These are phyloP conservation scores for Globisporangium emineosum DNA, from an alignment of 352 stramenopile genomes.

Conservation along the genomic window DNA sequence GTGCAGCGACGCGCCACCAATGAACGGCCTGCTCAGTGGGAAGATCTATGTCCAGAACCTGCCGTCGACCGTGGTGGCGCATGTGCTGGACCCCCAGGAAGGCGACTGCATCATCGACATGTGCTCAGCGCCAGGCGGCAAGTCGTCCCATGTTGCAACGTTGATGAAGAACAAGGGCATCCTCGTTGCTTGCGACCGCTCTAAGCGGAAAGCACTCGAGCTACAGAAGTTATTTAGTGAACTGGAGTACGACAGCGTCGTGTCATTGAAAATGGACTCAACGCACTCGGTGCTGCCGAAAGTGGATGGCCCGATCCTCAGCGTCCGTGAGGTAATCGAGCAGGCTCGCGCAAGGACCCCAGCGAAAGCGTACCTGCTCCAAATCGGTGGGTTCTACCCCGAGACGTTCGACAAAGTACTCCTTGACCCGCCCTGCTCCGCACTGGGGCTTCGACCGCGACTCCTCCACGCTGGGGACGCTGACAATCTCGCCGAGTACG, in stretches of 20 bases:
- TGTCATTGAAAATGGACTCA: slow-evolving; percentile 78
- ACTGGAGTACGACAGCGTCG: slow-evolving; percentile 53
- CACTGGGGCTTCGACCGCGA: slow-evolving; percentile 90
- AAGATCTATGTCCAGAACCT: slow-evolving; percentile 94
- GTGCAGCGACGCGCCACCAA: slow-evolving; percentile 80
- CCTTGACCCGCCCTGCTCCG: slow-evolving; percentile 91
- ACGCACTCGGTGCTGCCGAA: slow-evolving; percentile 81
- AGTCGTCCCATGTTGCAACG: slow-evolving; percentile 91
- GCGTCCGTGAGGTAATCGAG: slow-evolving; percentile 64
- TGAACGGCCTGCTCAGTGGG: slow-evolving; percentile 81
- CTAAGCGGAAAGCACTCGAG: slow-evolving; percentile 82
- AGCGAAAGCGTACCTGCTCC: slow-evolving; percentile 60
- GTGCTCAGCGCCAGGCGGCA: slow-evolving; percentile 92
- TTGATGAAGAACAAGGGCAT: slow-evolving; percentile 89
- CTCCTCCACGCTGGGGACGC: slow-evolving; percentile 79
- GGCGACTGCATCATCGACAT: slow-evolving; percentile 92
- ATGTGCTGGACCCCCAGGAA: slow-evolving; percentile 81
- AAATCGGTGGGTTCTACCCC: slow-evolving; percentile 85
- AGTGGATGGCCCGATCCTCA: slow-evolving; percentile 27
- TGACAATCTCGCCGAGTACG: slow-evolving; percentile 70
- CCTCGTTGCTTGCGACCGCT: slow-evolving; percentile 89
- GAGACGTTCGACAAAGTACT: slow-evolving; percentile 94
- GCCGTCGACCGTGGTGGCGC: slow-evolving; percentile 89
- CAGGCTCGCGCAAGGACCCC: slow-evolving; percentile 35
- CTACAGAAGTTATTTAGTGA: slow-evolving; percentile 76